Conservation (phyloP, 2,329 filamentous ascomycete species). For the Trichocomaceae sp. region DNA sequence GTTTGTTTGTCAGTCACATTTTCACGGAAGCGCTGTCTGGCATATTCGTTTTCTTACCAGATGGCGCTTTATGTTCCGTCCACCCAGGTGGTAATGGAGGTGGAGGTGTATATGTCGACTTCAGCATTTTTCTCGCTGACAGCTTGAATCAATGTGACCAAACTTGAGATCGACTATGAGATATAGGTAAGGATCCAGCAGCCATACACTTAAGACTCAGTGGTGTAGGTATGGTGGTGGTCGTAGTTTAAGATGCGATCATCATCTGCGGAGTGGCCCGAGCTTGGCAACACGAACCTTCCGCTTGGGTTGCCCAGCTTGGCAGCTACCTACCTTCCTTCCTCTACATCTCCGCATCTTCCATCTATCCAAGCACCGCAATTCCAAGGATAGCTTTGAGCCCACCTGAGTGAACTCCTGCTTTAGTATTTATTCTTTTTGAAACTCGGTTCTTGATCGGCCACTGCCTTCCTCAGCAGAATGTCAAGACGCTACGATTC, state of each 20-base stretch:
- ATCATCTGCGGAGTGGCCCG: slow-evolving; percentile 30
- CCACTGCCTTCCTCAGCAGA: slow-evolving; percentile 26
- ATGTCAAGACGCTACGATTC: slow-evolving; percentile 99
- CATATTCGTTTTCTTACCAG: slow-evolving; percentile 44
- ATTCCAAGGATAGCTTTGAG: slow-evolving; percentile 6
- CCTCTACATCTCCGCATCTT: slow-evolving; percentile 12
- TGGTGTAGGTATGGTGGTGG: too few relatives aligned
- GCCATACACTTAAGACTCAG: not conserved
- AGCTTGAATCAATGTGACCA: not conserved
- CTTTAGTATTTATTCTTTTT: not conserved
- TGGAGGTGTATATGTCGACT: slow-evolving; percentile 65
- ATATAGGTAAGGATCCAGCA: not conserved
- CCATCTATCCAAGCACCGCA: slow-evolving; percentile 11
- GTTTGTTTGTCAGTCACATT: slow-evolving; percentile 17
- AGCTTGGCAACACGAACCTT: slow-evolving; percentile 38
- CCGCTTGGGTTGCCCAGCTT: slow-evolving; percentile 37
- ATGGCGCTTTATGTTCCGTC: slow-evolving; percentile 89
- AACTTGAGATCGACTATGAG: not conserved
- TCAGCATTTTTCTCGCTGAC: slow-evolving; percentile 53
- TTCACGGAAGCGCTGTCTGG: slow-evolving; percentile 4
- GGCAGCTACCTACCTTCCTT: slow-evolving; percentile 18
- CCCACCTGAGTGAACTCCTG: slow-evolving; percentile 1
- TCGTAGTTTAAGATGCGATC: slow-evolving; percentile 15
- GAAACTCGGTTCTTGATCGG: not conserved
- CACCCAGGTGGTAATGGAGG: slow-evolving; percentile 70